Percentiles rank a stretch among this genome's conserved stretches.
phyloP scores from a whole-genome alignment of 2,329 filamentous ascomycete species.

The Apiospora sp. region DNA sequence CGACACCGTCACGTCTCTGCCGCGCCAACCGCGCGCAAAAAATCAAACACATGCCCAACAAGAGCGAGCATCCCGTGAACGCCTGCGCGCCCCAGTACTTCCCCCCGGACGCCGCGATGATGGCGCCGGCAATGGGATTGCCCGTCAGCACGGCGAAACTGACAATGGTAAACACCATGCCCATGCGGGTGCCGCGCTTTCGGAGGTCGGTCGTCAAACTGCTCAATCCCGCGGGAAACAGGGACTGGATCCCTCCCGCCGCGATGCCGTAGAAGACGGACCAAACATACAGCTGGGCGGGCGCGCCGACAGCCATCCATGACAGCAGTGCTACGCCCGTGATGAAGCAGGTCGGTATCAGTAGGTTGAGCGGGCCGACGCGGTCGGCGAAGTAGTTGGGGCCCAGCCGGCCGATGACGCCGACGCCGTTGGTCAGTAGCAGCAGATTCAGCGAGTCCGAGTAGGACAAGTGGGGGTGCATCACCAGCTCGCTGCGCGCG shows the following conservation, averaged over 20 bases:
- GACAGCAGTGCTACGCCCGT: slow-evolving; percentile 56
- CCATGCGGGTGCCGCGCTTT: slow-evolving; percentile 62
- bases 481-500: slow-evolving; percentile 50
- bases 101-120: slow-evolving; percentile 52
- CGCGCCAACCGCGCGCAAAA: slow-evolving; percentile 47
- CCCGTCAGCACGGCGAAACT: slow-evolving; percentile 62
- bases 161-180: slow-evolving; percentile 65
- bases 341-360: slow-evolving; percentile 56
- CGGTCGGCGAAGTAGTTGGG: slow-evolving; percentile 67
- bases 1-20: slow-evolving; percentile 47
- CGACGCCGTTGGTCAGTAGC: slow-evolving; percentile 70
- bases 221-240: slow-evolving; percentile 70
- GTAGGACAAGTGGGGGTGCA: slow-evolving; percentile 51
- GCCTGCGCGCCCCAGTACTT: slow-evolving; percentile 56
- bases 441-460: slow-evolving; percentile 65
- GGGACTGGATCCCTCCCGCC: slow-evolving; percentile 68
- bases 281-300: slow-evolving; percentile 67
- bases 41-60: slow-evolving; percentile 52
- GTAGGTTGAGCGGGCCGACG: slow-evolving; percentile 66
- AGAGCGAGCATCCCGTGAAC: slow-evolving; percentile 54
- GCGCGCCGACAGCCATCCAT: slow-evolving; percentile 65
- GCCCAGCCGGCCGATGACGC: slow-evolving; percentile 63
- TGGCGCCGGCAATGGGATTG: slow-evolving; percentile 58
- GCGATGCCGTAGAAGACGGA: slow-evolving; percentile 69
- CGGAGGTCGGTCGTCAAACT: slow-evolving; percentile 60